A percentile compares a stretch with the other conserved stretches of the same genome.
These are phyloP conservation scores for Naematelia aurantialba DNA, from an alignment of 768 basidiomycete genomes.

Conservation along the genomic window DNA sequence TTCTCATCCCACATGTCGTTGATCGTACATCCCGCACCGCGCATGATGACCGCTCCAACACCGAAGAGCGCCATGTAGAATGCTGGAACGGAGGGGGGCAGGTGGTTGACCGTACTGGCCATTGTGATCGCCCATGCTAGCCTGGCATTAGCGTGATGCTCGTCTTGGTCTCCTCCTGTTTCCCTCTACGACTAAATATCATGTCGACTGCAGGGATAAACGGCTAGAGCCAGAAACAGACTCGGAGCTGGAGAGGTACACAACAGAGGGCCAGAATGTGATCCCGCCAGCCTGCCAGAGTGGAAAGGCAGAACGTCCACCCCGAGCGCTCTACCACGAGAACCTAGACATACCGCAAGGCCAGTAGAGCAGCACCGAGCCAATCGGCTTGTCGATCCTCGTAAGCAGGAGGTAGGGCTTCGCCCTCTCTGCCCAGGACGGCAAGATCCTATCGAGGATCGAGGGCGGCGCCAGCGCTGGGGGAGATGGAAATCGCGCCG, in stretches of 20 bases:
- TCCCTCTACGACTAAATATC: too few relatives aligned
- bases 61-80: slow-evolving; percentile 81
- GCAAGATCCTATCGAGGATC: slow-evolving; percentile 30
- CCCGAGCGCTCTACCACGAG: too few relatives aligned
- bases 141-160: too few relatives aligned
- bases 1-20: slow-evolving; percentile 98
- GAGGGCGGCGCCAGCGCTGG: background rate
- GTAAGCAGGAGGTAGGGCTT: slow-evolving; percentile 79
- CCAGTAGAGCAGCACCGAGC: slow-evolving; percentile 83
- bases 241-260: too few relatives aligned
- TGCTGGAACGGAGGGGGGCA: slow-evolving; percentile 65
- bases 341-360: slow-evolving; percentile 71
- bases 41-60: slow-evolving; percentile 86
- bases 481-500: background rate
- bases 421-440: slow-evolving; percentile 33
- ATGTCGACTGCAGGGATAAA: too few relatives aligned
- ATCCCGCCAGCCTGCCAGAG: too few relatives aligned
- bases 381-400: slow-evolving; percentile 93
- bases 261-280: too few relatives aligned
- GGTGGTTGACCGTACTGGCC: slow-evolving; percentile 75
- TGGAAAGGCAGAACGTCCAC: too few relatives aligned
- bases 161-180: too few relatives aligned
- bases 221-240: too few relatives aligned
- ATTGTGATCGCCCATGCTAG: slow-evolving; percentile 97
- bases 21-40: slow-evolving; percentile 96